Base-by-base conservation (phyloP, 352 stramenopile species). In the Phytophthora tubulina region DNA sequence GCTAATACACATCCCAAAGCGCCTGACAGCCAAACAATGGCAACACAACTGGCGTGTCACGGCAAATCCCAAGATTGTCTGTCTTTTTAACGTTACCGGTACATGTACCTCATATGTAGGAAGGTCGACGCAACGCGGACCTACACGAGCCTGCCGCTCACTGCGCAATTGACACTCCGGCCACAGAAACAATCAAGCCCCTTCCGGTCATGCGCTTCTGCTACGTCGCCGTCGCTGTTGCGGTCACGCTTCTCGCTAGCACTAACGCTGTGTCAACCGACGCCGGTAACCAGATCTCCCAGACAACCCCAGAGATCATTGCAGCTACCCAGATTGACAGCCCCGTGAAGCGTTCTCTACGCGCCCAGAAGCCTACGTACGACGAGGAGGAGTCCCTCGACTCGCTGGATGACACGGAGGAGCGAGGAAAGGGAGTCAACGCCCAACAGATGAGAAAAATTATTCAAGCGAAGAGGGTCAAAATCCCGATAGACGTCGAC, bases 321-420 rank as follows among this genome's bases (percentile, higher is more conserved):
- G 21, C 36, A 45, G 17, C 42, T 14, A 15, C 44, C 15, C 42
- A 53, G 32, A 46, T 27, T 33, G 15, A 61, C 10, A 33, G 6
- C 21, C 6, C 6, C 11, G 62, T 57, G 33, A 70, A 64, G 48
- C 64, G 64, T 10, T 61, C 44, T 2, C 49, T 72, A 39, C 63
- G 63, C 13, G 13, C 14, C 35, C 21, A 27, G 21, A 27, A 27
- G 21, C 21, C 21, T 27, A 30, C 27, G 14, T 9, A 56, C 6
- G 45, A 65, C 2, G 54, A 65, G 3, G 62, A 63, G 13, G 52
- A 63, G 27, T 30, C 50, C 4, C 3, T 68, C 31, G 50, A 68
- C 17, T 50, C 57, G 21, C 14, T n/a, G 33, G 9, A 63, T 5
- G 10, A 27, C 21, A 27, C 21, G 21, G 21, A 63, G 45, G 62